A percentile compares a stretch with the other conserved stretches of the same genome.
Conservation (phyloP, 805 yeast genomes). For the Metschnikowia borealis region DNA sequence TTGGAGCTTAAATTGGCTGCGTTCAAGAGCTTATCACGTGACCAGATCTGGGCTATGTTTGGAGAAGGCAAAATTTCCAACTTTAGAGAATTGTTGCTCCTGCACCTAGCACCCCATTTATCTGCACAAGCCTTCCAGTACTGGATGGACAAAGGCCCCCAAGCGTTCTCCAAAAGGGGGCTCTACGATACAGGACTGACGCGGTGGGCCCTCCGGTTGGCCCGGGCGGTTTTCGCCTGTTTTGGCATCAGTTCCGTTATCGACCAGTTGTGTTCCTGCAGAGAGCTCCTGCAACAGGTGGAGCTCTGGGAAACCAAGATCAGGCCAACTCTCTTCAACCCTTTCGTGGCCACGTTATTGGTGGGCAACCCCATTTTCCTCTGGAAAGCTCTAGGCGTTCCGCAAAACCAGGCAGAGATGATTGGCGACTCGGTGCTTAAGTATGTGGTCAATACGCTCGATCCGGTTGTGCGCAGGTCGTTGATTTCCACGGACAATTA, state of each 20-base stretch:
- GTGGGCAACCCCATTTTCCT: conserved; percentile 81
- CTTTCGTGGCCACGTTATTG: conserved; percentile 59
- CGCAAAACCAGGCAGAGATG: conserved; percentile 77
- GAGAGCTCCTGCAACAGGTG: conserved; percentile 58
- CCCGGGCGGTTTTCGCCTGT: conserved; percentile 53
- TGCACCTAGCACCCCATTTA: conserved; percentile 60
- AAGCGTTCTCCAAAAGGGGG: conserved; percentile 60
- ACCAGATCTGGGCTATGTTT: conserved; percentile 69
- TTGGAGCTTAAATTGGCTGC: conserved; percentile 76
- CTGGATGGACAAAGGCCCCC: conserved; percentile 64
- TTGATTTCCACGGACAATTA: conserved; percentile 69
- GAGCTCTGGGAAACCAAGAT: conserved; percentile 59
- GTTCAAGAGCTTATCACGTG: conserved; percentile 48
- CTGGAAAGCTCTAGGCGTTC: conserved; percentile 91
- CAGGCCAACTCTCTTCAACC: conserved; percentile 69
- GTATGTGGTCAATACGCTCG: conserved; percentile 73
- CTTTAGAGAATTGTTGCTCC: conserved; percentile 34
- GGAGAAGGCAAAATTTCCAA: conserved; percentile 66
- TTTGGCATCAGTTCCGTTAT: conserved; percentile 53
- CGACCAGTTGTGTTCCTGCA: conserved; percentile 52
- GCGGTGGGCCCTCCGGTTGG: conserved; percentile 77
- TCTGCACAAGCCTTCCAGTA: conserved; percentile 79
- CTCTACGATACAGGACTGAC: conserved; percentile 80
- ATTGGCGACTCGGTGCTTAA: conserved; percentile 69
- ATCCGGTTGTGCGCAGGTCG: conserved; percentile 64